Conservation (phyloP, 305 asterid genomes). For the Fraxinus sp. region DNA sequence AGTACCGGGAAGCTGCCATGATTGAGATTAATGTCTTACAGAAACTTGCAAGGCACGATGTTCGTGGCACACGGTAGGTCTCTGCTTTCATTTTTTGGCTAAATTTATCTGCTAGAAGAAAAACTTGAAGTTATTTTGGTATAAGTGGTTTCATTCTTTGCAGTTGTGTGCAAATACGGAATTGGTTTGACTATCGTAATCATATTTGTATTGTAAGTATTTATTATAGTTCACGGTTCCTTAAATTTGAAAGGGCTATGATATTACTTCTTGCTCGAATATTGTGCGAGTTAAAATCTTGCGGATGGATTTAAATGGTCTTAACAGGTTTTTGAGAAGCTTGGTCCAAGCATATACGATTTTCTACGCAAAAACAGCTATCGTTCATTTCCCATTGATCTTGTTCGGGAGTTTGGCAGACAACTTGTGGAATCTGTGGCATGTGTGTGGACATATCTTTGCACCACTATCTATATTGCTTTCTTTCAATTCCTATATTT, state of each 20-base stretch:
- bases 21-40: slow-evolving; percentile 76
- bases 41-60: slow-evolving; percentile 67
- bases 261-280: slow-evolving; percentile 36
- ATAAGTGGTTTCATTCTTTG: slow-evolving; percentile 57
- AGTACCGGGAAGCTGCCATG: slow-evolving; percentile 92
- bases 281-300: slow-evolving; percentile 48
- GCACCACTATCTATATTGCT: slow-evolving; percentile 36
- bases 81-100: slow-evolving; percentile 20
- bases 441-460: slow-evolving; percentile 78
- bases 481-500: slow-evolving; percentile 21
- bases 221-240: slow-evolving; percentile 42
- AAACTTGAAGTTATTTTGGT: slow-evolving; percentile 56
- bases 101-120: slow-evolving; percentile 19
- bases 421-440: slow-evolving; percentile 98
- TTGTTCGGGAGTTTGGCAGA: slow-evolving; percentile 91
- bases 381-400: slow-evolving; percentile 92
- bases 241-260: slow-evolving; percentile 37
- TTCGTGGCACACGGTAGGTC: slow-evolving; percentile 58
- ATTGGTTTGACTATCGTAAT: slow-evolving; percentile 97
- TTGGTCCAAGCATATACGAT: slow-evolving; percentile 97
- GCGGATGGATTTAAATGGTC: slow-evolving; percentile 70
- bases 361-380: slow-evolving; percentile 95
- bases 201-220: slow-evolving; percentile 92
- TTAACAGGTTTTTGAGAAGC: slow-evolving; percentile 98
- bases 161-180: slow-evolving; percentile 96